Evolutionary conservation across 148 eudicot species (phyloP).

Genomic region (Hydrangea macrophylla): DNA sequence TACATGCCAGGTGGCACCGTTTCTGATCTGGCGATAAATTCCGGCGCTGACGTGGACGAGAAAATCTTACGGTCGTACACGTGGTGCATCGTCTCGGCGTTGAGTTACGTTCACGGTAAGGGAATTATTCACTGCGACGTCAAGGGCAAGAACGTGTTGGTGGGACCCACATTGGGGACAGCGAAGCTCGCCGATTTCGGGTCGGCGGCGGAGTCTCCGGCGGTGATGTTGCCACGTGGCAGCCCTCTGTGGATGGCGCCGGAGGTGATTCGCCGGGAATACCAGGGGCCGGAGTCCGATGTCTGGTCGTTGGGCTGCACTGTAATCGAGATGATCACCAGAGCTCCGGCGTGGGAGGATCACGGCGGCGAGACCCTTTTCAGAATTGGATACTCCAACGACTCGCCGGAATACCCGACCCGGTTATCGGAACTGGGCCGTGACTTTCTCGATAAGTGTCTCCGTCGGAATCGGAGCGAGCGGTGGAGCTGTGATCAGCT

Average conservation of each 20-base stretch:
- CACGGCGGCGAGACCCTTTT: slow-evolving; percentile 33
- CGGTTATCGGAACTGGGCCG: slow-evolving; percentile 26
- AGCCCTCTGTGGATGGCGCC: slow-evolving; percentile 80
- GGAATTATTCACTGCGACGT: slow-evolving; percentile 60
- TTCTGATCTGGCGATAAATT: slow-evolving; percentile 25
- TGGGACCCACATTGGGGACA: slow-evolving; percentile 25
- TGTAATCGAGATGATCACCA: slow-evolving; percentile 64
- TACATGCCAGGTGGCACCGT: slow-evolving; percentile 42
- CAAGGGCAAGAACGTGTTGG: slow-evolving; percentile 48
- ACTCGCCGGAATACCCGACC: slow-evolving; percentile 40
- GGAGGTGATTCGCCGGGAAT: slow-evolving; percentile 56
- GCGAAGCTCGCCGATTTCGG: slow-evolving; percentile 69
- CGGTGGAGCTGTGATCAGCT: slow-evolving; percentile 67
- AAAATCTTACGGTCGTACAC: slow-evolving; percentile 39
- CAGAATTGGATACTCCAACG: slow-evolving; percentile 44
- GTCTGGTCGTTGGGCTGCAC: slow-evolving; percentile 70
- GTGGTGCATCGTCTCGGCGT: slow-evolving; percentile 41
- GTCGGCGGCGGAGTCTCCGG: slow-evolving; percentile 22
- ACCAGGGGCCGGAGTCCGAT: slow-evolving; percentile 51
- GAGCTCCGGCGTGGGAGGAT: slow-evolving; percentile 57
- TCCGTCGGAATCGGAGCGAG: slow-evolving; percentile 24
- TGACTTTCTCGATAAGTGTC: slow-evolving; percentile 53
- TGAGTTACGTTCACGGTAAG: slow-evolving; percentile 30
- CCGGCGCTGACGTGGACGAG: slow-evolving; percentile 27
- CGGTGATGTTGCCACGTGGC: slow-evolving; percentile 42